phyloP scores from a whole-genome alignment of 441 rosid species.

The Sinapis alba region DNA sequence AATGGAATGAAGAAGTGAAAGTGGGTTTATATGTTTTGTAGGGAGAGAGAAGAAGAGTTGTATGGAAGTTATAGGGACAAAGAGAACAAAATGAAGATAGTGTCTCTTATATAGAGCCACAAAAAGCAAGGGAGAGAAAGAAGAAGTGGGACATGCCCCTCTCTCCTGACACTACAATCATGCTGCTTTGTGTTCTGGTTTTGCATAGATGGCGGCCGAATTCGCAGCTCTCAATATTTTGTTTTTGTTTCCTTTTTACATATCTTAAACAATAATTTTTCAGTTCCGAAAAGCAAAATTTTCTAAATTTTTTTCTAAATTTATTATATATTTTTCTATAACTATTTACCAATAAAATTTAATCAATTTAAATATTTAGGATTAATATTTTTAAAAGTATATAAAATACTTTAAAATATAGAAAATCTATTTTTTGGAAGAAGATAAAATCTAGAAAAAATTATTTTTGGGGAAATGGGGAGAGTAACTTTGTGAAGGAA shows the following conservation, averaged over 20 bases:
- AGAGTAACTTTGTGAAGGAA: conserved; percentile 37
- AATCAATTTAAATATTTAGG: no score
- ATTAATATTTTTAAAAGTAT: no score
- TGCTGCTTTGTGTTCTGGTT: conserved; percentile 77
- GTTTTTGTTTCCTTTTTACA: neutral
- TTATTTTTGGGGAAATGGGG: no score
- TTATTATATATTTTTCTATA: no score
- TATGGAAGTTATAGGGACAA: conserved; percentile 50
- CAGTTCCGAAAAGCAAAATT: no score
- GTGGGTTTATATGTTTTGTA: conserved; percentile 45
- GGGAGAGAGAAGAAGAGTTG: conserved; percentile 15
- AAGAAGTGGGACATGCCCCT: conserved; percentile 43
- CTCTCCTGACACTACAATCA: conserved; percentile 97
- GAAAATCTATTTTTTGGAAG: no score
- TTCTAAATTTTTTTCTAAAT: no score
- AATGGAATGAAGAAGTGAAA: conserved; percentile 21
- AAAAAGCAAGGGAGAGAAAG: conserved; percentile 32
- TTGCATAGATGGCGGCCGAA: conserved; percentile 96
- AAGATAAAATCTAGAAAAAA: no score
- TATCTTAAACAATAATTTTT: conserved; percentile 44
- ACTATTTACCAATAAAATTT: no score
- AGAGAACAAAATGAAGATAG: conserved; percentile 42
- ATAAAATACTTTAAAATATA: no score
- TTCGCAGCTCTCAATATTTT: conserved; percentile 36
- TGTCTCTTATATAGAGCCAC: conserved; percentile 54